phyloP scores from a whole-genome alignment of 768 basidiomycete genomes.

The Vararia minispora region DNA sequence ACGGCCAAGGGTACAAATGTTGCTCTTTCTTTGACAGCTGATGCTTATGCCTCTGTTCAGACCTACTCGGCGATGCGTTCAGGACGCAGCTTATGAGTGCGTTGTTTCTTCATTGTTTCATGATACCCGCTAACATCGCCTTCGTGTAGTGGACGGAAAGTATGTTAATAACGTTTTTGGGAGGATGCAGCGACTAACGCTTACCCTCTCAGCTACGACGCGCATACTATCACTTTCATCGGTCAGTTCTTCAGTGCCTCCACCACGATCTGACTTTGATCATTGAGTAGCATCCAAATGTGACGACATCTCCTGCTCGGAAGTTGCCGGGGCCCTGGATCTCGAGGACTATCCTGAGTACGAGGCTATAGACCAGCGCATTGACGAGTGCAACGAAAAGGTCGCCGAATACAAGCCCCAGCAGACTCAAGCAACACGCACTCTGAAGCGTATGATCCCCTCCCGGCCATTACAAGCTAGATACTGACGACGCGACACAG shows the following conservation, averaged over 20 bases:
- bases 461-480: slow-evolving; percentile 1
- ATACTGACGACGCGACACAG: slow-evolving; percentile 18
- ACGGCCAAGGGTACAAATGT: slow-evolving; percentile 37
- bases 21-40: not conserved
- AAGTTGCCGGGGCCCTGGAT: slow-evolving; percentile 38
- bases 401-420: slow-evolving; percentile 28
- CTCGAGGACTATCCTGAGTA: slow-evolving; percentile 44
- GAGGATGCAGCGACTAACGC: too few relatives aligned
- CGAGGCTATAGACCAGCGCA: slow-evolving; percentile 35
- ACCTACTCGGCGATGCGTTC: slow-evolving; percentile 56
- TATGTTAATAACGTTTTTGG: slow-evolving; percentile 21
- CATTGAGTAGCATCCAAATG: slow-evolving; percentile 40
- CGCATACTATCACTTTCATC: slow-evolving; percentile 49
- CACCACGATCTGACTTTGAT: not conserved
- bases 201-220: slow-evolving; percentile 35
- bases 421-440: slow-evolving; percentile 28
- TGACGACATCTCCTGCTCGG: slow-evolving; percentile 52
- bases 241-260: slow-evolving; percentile 21
- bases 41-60: slow-evolving; percentile 17
- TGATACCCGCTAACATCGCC: slow-evolving; percentile 3
- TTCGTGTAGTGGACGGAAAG: slow-evolving; percentile 36
- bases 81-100: slow-evolving; percentile 51
- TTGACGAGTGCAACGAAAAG: slow-evolving; percentile 26
- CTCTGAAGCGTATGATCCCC: slow-evolving; percentile 29
- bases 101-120: slow-evolving; percentile 8